Evolutionary conservation across 306 rosid species (phyloP).

Genomic region (Lathyrus sativus): DNA sequence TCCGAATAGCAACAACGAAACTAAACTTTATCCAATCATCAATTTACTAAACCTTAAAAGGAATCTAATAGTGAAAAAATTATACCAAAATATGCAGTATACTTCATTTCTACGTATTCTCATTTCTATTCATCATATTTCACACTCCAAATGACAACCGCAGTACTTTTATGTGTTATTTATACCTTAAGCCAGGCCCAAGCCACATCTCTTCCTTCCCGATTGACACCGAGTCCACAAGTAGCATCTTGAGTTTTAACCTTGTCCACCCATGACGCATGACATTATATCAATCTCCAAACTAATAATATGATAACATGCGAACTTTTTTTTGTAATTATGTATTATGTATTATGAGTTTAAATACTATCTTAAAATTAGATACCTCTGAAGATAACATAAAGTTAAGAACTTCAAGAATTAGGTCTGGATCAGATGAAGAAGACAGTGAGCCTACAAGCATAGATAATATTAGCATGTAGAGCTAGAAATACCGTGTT

Average conservation of each 20-base stretch:
- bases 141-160: slow-evolving; percentile 17
- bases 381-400: slow-evolving; percentile 56
- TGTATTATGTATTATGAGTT: slow-evolving; percentile 28
- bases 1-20: slow-evolving; percentile 1
- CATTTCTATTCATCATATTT: background rate
- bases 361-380: slow-evolving; percentile 22
- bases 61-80: slow-evolving; percentile 6
- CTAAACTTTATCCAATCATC: slow-evolving; percentile 4
- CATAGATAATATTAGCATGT: slow-evolving; percentile 29
- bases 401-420: slow-evolving; percentile 53
- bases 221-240: slow-evolving; percentile 61
- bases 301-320: slow-evolving; percentile 11
- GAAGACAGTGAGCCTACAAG: slow-evolving; percentile 49
- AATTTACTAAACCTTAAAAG: slow-evolving; percentile 21
- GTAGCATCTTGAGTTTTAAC: slow-evolving; percentile 88
- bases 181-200: slow-evolving; percentile 89
- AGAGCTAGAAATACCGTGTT: slow-evolving; percentile 10
- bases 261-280: slow-evolving; percentile 42
- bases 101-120: background rate
- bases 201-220: slow-evolving; percentile 77
- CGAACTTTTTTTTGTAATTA: slow-evolving; percentile 17
- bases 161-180: slow-evolving; percentile 34
- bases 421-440: slow-evolving; percentile 50
- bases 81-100: background rate
- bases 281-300: slow-evolving; percentile 39